Conservation (phyloP, 208 protist genomes). For the Leishmania turanica region DNA sequence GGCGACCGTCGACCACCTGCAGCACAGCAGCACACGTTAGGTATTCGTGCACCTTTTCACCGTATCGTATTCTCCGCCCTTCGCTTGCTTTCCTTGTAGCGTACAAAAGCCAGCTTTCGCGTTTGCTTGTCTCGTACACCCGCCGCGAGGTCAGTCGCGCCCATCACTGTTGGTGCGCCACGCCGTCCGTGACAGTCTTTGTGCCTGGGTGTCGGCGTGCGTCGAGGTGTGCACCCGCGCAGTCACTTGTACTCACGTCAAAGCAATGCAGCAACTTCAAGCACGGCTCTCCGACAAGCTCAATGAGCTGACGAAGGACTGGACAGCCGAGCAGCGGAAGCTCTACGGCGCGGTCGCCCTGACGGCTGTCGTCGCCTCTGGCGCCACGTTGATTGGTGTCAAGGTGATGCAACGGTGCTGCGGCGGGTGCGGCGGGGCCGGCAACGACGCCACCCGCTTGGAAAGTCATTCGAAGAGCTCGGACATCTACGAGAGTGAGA, state of each 20-base stretch:
- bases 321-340: slow-evolving; percentile 19
- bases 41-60: background rate
- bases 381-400: slow-evolving; percentile 3
- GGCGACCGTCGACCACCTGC: background rate
- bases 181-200: background rate
- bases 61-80: background rate
- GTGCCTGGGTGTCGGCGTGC: background rate
- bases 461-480: slow-evolving; percentile 37
- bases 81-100: background rate
- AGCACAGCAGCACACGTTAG: background rate
- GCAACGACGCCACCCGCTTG: background rate
- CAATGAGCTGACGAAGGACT: slow-evolving; percentile 6
- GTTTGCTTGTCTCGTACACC: background rate
- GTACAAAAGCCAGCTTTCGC: background rate
- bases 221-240: background rate
- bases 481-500: slow-evolving; percentile 70
- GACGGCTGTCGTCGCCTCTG: slow-evolving; percentile 15
- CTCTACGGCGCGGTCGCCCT: slow-evolving; percentile 14
- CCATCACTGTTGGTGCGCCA: background rate
- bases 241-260: background rate
- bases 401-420: background rate
- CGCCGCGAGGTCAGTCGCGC: background rate
- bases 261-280: background rate
- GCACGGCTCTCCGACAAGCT: background rate
- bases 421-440: background rate